These are phyloP conservation scores for Serendipita vermifera DNA, from an alignment of 768 basidiomycete species.

Conservation along the genomic window DNA sequence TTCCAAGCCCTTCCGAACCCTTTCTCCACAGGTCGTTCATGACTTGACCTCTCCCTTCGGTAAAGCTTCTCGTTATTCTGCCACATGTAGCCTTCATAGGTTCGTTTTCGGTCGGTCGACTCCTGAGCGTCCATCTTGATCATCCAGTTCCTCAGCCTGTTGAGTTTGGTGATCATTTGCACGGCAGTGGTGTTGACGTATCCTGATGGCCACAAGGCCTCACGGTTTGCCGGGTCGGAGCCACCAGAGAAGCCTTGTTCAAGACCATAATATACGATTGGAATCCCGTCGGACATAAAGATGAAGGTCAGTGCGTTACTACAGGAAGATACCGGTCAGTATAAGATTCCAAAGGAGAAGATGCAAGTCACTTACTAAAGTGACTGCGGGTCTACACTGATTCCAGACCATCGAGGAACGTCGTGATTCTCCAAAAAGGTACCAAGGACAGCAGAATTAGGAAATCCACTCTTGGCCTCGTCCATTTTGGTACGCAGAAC, in stretches of 20 bases:
- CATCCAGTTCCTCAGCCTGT: constrained; percentile 30
- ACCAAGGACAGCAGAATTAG: constrained; percentile 38
- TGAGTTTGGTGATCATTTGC: constrained; percentile 45
- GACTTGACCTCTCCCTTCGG: too few relatives aligned
- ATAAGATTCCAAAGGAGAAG: not conserved
- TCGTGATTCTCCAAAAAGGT: constrained; percentile 78
- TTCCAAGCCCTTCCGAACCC: not conserved
- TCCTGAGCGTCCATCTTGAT: not conserved
- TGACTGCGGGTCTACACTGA: constrained; percentile 58
- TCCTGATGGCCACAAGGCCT: constrained; percentile 57
- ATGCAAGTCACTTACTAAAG: constrained; percentile 36
- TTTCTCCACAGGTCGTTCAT: not conserved
- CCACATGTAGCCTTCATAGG: not conserved
- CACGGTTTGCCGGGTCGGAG: constrained; percentile 65
- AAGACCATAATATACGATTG: constrained; percentile 71
- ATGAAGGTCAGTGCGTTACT: constrained; percentile 64
- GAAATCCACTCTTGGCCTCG: not conserved
- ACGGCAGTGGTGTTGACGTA: constrained; percentile 49
- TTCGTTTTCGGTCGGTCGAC: not conserved
- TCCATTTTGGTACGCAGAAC: not conserved
- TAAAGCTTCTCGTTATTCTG: not conserved
- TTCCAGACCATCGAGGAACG: constrained; percentile 57
- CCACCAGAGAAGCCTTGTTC: constrained; percentile 57
- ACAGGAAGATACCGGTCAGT: constrained; percentile 19
- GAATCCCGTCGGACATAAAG: constrained; percentile 74